Evolutionary conservation across 805 yeast species (phyloP), one percentile per base, ranked within the genome.

Genomic region (Metschnikowia aberdeeniae): DNA sequence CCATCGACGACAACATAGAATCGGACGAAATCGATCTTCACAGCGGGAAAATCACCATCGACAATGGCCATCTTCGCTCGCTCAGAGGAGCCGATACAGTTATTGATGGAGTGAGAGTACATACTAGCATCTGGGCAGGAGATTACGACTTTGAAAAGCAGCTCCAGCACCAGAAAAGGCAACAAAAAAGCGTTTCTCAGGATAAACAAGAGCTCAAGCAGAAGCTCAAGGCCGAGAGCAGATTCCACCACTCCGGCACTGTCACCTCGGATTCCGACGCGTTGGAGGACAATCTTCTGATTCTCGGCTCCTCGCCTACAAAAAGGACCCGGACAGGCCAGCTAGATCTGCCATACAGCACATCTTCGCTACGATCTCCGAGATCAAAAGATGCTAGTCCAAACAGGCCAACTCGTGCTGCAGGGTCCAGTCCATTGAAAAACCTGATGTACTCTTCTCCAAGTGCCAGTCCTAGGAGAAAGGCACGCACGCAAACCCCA

Each of bases 21-120:
- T 83, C 86, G 32, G 89, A 82, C 58, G 70, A 81, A 20, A 64
- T 82, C n/a, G 89, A 86, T 58, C 55, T 86, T 19, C 57, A 59
- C 8, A 80, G 89, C 0, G 90, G 92, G 0, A 70, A 75, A 45
- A 75, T 86, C 1, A 60, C 81, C 1, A 76, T 68, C 28, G 89
- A 86, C 54, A 74, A 78, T 42, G 95, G 95, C 2, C 95, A 86
- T 61, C 54, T 86, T 19, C 63, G 76, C 45, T 75, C 82, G 2
- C 54, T 83, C 45, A 51, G 46, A 3, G 36, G 43, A 6, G 42
- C 32, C 6, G 40, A 36, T 14, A 42, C 40, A 9, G 36, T n/a
- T 12, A 34, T 46, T n/a, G 45, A 41, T 32, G 54, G 47, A 10
- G 45, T 40, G 11, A 45, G 34, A 30, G 30, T 55, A 10, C 53